phyloP scores from a whole-genome alignment of 805 yeast species.

The Saturnispora sanitii region DNA sequence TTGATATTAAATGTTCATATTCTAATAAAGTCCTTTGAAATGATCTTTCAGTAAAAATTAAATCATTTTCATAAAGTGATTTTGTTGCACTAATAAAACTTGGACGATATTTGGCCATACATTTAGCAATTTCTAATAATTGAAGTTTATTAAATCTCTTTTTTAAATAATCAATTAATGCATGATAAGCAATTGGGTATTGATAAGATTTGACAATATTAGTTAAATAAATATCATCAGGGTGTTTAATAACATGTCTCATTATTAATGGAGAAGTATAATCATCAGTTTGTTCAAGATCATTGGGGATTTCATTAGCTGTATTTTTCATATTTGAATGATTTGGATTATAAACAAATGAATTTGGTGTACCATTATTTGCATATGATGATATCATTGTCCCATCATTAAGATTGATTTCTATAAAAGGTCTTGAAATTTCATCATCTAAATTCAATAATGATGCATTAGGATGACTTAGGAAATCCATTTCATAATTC shows the following conservation, averaged over 20 bases:
- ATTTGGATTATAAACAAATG: constrained; percentile 41
- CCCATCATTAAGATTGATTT: constrained; percentile 21
- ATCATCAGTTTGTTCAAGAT: constrained; percentile 30
- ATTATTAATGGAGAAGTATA: constrained; percentile 50
- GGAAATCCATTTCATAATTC: constrained; percentile 7
- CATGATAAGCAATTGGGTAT: constrained; percentile 55
- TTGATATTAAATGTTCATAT: constrained; percentile 41
- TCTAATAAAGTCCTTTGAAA: constrained; percentile 51
- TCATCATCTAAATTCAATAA: constrained; percentile 15
- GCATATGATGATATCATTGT: constrained; percentile 27
- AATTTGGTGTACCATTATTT: constrained; percentile 28
- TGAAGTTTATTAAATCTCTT: constrained; percentile 36
- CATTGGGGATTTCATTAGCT: constrained; percentile 32
- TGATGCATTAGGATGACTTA: constrained; percentile 1
- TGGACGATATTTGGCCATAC: constrained; percentile 61
- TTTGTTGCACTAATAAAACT: constrained; percentile 71
- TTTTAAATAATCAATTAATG: constrained; percentile 45
- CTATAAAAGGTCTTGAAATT: constrained; percentile 23
- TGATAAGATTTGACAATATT: constrained; percentile 39
- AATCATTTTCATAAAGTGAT: constrained; percentile 59
- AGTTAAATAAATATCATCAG: constrained; percentile 41
- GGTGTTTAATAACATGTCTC: constrained; percentile 44
- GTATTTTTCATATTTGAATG: constrained; percentile 45
- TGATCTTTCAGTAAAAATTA: constrained; percentile 50
- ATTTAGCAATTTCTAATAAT: constrained; percentile 37